phyloP scores from a whole-genome alignment of 441 rosid species.

The Mallotus repandus region DNA sequence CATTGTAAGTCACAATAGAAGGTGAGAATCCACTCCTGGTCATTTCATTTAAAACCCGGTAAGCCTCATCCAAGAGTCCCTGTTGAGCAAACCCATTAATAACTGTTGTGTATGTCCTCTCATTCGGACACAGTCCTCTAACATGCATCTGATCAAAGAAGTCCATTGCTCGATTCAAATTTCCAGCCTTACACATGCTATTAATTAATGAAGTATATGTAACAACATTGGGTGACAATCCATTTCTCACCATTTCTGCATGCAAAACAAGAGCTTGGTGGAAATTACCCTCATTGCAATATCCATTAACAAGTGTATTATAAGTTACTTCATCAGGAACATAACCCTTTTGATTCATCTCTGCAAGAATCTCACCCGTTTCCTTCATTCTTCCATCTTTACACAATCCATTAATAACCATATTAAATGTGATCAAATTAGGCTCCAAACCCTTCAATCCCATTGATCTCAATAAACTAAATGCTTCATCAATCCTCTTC shows the following conservation, averaged over 20 bases:
- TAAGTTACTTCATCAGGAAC: conserved; percentile 72
- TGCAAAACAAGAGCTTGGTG: conserved; percentile 84
- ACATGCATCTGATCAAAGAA: conserved; percentile 77
- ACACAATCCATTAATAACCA: conserved; percentile 71
- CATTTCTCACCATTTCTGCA: conserved; percentile 64
- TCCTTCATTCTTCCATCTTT: conserved; percentile 77
- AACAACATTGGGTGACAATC: conserved; percentile 73
- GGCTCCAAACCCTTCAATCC: conserved; percentile 61
- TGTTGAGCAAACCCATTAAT: conserved; percentile 76
- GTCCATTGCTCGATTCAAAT: conserved; percentile 72
- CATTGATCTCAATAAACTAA: conserved; percentile 57
- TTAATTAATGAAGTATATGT: conserved; percentile 80
- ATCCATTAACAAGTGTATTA: conserved; percentile 76
- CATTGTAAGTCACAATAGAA: conserved; percentile 74
- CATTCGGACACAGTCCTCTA: conserved; percentile 74
- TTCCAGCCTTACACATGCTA: conserved; percentile 76
- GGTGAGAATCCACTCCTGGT: conserved; percentile 58
- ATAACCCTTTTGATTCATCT: conserved; percentile 61
- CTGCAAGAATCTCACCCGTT: conserved; percentile 45
- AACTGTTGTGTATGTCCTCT: conserved; percentile 76
- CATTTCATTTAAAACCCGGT: conserved; percentile 61
- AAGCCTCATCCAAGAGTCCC: conserved; percentile 69
- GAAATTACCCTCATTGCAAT: conserved; percentile 71
- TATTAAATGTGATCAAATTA: conserved; percentile 73
- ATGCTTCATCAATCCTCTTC: conserved; percentile 58